phyloP scores from a whole-genome alignment of 306 rosid species.

The Fagus sylvatica region DNA sequence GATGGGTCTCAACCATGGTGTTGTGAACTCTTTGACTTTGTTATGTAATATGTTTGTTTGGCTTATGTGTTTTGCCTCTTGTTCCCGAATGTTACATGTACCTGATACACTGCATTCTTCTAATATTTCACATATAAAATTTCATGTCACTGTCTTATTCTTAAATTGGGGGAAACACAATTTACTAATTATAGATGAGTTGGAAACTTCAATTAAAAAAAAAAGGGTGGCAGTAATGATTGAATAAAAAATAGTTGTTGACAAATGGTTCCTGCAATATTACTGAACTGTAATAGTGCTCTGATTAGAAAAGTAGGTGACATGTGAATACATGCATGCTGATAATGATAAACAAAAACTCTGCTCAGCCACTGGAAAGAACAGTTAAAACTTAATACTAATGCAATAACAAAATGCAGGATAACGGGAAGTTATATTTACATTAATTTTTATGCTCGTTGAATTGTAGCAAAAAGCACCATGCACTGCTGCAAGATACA shows the following conservation, averaged over 20 bases:
- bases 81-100: neutral
- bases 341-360: neutral
- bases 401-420: neutral
- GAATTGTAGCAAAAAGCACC: neutral
- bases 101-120: conserved; percentile 4
- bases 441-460: neutral
- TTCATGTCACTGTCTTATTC: neutral
- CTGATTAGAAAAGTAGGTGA: neutral
- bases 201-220: neutral
- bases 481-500: neutral
- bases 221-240: neutral
- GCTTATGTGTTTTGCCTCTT: conserved; percentile 26
- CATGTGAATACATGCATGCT: neutral
- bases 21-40: conserved; percentile 34
- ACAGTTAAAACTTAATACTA: neutral
- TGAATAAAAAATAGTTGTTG: neutral
- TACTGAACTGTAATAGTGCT: neutral
- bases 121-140: neutral
- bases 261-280: neutral
- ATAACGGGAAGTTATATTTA: neutral
- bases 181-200: neutral
- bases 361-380: neutral
- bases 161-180: neutral
- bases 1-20: conserved; percentile 41
- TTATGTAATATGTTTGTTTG: conserved; percentile 51